Evolutionary conservation across 2,329 filamentous ascomycete species (phyloP).

Genomic region (Rasamsonia emersonii): DNA sequence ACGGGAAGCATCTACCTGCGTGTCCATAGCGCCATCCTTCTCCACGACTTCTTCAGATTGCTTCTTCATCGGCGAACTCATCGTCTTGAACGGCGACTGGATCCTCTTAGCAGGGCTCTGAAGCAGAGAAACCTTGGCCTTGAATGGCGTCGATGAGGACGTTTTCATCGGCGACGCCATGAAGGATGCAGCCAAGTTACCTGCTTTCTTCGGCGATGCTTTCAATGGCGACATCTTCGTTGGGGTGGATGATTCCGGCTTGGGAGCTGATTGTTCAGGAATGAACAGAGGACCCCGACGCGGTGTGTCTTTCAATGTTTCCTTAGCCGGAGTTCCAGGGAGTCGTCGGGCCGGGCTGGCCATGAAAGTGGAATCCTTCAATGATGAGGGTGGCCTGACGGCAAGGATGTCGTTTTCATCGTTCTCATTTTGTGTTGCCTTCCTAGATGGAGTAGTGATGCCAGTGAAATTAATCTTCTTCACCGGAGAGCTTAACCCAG

Average conservation of each 20-base stretch:
- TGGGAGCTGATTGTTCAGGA: constrained; percentile 13
- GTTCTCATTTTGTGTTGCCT: constrained; percentile 19
- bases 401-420: constrained; percentile 21
- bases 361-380: constrained; percentile 27
- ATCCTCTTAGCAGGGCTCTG: constrained; percentile 38
- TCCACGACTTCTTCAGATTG: constrained; percentile 1
- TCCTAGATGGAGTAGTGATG: constrained; percentile 9
- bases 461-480: constrained; percentile 30
- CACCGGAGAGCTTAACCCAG: constrained; percentile 26
- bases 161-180: constrained; percentile 24
- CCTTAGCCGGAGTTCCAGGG: constrained; percentile 37
- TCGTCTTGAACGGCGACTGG: constrained; percentile 28
- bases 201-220: constrained; percentile 34
- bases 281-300: constrained; percentile 23
- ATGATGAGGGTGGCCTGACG: constrained; percentile 20
- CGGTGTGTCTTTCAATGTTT: constrained; percentile 33
- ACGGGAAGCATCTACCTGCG: constrained; percentile 4
- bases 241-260: constrained; percentile 19
- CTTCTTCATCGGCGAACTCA: constrained; percentile 8
- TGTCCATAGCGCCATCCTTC: constrained; percentile 7
- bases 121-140: constrained; percentile 27
- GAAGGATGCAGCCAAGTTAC: constrained; percentile 27
- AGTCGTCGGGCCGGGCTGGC: constrained; percentile 37
- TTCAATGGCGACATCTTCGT: constrained; percentile 32
- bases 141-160: constrained; percentile 24